Evolutionary conservation across 1,139 yeast species (phyloP).

Genomic region (Blastobotrys apis): DNA sequence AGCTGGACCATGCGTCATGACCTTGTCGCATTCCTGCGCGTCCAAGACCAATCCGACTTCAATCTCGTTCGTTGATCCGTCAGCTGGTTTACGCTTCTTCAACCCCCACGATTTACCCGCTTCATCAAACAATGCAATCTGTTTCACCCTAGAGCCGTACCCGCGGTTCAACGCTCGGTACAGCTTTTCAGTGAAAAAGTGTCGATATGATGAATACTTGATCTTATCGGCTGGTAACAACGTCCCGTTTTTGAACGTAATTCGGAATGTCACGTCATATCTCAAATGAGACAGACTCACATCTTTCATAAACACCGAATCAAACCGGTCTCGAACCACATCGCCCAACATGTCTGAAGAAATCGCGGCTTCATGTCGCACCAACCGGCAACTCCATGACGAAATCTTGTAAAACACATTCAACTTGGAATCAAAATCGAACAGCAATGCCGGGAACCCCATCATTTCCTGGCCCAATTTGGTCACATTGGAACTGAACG

Average conservation of each 20-base stretch:
- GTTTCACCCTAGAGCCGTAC: slow-evolving; percentile 58
- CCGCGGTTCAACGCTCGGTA: slow-evolving; percentile 58
- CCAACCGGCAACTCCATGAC: slow-evolving; percentile 54
- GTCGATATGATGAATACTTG: slow-evolving; percentile 65
- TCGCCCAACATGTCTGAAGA: slow-evolving; percentile 70
- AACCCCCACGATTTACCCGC: slow-evolving; percentile 39
- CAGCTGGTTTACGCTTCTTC: slow-evolving; percentile 53
- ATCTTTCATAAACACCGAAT: slow-evolving; percentile 69
- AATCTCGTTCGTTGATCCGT: slow-evolving; percentile 31
- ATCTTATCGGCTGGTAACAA: slow-evolving; percentile 68
- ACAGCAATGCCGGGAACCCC: slow-evolving; percentile 41
- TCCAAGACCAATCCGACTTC: slow-evolving; percentile 65
- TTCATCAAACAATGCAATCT: slow-evolving; percentile 38
- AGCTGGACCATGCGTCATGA: slow-evolving; percentile 83
- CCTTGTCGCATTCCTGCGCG: slow-evolving; percentile 68
- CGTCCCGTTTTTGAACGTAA: slow-evolving; percentile 8
- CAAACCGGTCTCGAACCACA: slow-evolving; percentile 78
- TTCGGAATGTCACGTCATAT: slow-evolving; percentile 56
- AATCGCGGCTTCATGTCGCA: slow-evolving; percentile 63
- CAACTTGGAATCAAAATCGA: slow-evolving; percentile 68
- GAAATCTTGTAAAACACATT: slow-evolving; percentile 84
- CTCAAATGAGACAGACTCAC: slow-evolving; percentile 52
- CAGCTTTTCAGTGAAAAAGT: slow-evolving; percentile 57
- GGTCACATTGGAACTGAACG: slow-evolving; percentile 9
- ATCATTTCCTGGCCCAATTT: slow-evolving; percentile 10